Percentiles rank a stretch among this genome's conserved stretches.
Evolutionary conservation across 2,329 filamentous ascomycete genomes (phyloP).

Genomic region (Myriosclerotinia duriaeana): DNA sequence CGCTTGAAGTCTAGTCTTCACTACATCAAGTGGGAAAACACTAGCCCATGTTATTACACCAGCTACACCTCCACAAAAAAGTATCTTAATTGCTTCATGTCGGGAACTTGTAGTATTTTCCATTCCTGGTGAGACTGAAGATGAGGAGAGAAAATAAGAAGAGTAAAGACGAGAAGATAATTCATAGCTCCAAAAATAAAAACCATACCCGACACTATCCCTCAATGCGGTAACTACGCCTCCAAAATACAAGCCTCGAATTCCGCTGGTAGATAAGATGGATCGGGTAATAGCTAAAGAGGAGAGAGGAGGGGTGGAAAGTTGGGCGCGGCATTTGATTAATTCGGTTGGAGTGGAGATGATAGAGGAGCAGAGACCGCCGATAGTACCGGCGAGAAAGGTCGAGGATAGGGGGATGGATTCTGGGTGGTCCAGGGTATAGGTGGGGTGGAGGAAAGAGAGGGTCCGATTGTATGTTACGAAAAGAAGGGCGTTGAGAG

Average conservation of each 20-base stretch:
- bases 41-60: constrained; percentile 87
- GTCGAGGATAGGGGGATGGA: constrained; percentile 57
- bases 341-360: constrained; percentile 88
- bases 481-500: constrained; percentile 86
- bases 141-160: background rate
- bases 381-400: constrained; percentile 76
- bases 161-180: constrained; percentile 56
- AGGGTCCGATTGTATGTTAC: constrained; percentile 87
- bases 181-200: constrained; percentile 96
- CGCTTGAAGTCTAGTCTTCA: constrained; percentile 90
- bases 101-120: constrained; percentile 31
- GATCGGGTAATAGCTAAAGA: constrained; percentile 60
- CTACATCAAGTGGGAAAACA: constrained; percentile 85
- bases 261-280: constrained; percentile 57
- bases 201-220: constrained; percentile 91
- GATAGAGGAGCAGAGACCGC: constrained; percentile 81
- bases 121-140: constrained; percentile 44
- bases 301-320: constrained; percentile 46
- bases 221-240: constrained; percentile 78
- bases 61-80: constrained; percentile 83
- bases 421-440: constrained; percentile 37
- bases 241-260: constrained; percentile 76
- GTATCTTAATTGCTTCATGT: constrained; percentile 58
- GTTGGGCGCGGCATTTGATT: constrained; percentile 83
- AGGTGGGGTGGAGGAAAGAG: constrained; percentile 51